Base-by-base conservation (phyloP, 495 filamentous ascomycete species). In the Penicillium psychrofluorescens region DNA sequence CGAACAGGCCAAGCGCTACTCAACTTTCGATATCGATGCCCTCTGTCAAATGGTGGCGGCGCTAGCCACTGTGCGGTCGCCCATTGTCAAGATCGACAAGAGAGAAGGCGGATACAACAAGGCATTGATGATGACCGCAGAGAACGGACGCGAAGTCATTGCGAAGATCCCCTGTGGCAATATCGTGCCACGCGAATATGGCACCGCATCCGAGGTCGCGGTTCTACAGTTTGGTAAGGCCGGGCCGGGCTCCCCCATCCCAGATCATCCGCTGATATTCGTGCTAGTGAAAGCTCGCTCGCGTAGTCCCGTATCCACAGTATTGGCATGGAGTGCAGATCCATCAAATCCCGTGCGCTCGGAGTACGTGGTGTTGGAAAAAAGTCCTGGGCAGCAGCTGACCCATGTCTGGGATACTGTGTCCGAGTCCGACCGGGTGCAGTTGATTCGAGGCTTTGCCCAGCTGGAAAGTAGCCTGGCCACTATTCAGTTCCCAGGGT, bases 351-450 rank as follows among this genome's bases (percentile, higher is more conserved):
- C 58, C 32, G 49, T 62, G n/a, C 45, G 59, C 8, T 44, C 50
- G 2, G 61, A 64, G 36, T 68, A 64, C 38, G 64, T 61, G 32
- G 51, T 68, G 13, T 62, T 64, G 51, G 61, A 62, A 36, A 59
- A 64, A 36, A 55, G 46, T 28, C 22, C 46, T 15, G 61, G 62
- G 5, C 38, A 49, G 13, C 62, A 63, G 38, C 47, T 66, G 11
- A 56, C 58, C 34, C 48, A 52, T 2, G 48, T 53, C 15, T 68
- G 64, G 62, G 54, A 50, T 35, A 46, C 56, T 4, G 45, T 64
- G 41, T 37, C 46, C 11, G 46, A 46, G 16, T 3, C 30, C 0
- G 42, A 62, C 7, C 41, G 48, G 42, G 43, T 61, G 29, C 35
- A 45, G 30, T 48, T 66, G 28, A 54, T 65, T 29, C 45, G 54